These are phyloP conservation scores for Pseudogymnoascus sp. DNA, from an alignment of 2,329 filamentous ascomycete genomes.

Conservation along the genomic window DNA sequence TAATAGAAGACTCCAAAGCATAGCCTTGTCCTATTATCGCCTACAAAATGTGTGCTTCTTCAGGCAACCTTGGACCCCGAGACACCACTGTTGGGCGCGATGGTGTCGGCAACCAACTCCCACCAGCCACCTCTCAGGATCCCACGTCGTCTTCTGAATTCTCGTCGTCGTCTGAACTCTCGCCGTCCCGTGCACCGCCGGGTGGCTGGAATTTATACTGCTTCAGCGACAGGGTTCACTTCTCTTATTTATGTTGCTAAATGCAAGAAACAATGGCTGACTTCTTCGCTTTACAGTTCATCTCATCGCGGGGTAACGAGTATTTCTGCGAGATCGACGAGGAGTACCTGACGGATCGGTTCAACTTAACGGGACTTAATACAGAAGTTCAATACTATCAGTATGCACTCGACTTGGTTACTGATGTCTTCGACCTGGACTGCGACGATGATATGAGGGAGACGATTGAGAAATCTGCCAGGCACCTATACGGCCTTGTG, in stretches of 20 bases:
- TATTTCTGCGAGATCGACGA: constrained; percentile 99
- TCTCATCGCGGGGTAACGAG: constrained; percentile 93
- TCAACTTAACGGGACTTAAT: constrained; percentile 95
- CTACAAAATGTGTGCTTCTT: neutral
- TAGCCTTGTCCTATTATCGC: neutral
- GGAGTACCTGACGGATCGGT: constrained; percentile 94
- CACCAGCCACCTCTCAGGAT: neutral
- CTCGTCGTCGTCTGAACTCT: neutral
- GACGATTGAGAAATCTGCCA: constrained; percentile 93
- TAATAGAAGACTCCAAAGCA: neutral
- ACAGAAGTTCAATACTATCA: constrained; percentile 98
- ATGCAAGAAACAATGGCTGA: neutral
- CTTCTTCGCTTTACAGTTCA: constrained; percentile 53
- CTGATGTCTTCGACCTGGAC: constrained; percentile 96
- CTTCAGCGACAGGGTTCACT: neutral
- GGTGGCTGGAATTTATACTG: neutral
- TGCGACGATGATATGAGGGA: constrained; percentile 98
- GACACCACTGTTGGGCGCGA: neutral
- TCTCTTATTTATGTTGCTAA: neutral
- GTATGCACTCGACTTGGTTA: constrained; percentile 94
- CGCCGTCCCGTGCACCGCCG: neutral
- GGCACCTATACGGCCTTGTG: constrained; percentile 91
- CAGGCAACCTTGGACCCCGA: neutral
- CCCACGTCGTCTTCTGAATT: neutral
- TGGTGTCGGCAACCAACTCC: neutral